Base-by-base conservation (phyloP, 345 rosid genomes). In the Sisymbrium altissimum region DNA sequence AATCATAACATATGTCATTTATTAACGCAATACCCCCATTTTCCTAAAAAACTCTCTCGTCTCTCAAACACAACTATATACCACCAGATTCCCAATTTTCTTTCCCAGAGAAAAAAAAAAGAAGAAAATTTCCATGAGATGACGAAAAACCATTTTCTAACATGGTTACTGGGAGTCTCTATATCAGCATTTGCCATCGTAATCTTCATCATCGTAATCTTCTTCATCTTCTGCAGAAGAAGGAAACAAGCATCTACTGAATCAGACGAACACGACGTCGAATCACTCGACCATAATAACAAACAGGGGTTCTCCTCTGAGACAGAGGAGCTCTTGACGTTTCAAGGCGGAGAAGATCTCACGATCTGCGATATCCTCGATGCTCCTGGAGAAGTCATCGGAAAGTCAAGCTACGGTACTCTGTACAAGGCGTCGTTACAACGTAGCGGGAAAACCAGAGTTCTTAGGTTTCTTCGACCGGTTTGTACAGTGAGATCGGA, bases 341-440 rank as follows among this genome's bases (percentile, higher is more conserved):
- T 94, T 63, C 83, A 44, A 15, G 93, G 93, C 10, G 97, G 95
- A 0, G 82, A 85, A 58, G 93, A 83, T 80, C 87, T 94, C 0
- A 88, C 93, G 23, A 87, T 86, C 38, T 71, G 74, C 56, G 97
- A 94, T 81, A 86, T 94, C 57, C 88, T 94, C 67, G 97, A 94
- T 30, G 96, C 98, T 58, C 97, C 98, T 0, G 98, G 98, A 4
- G 98, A 94, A 73, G 98, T 94, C 33, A 88, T 94, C 10, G 96
- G 97, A 18, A 94, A 94, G 64, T 89, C 98, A 59, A 86, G 81
- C 82, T 86, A 85, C 73, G 97, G 97, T 0, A 94, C 98, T 29
- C 74, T 91, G 61, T 91, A 94, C 84, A 89, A 85, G 78, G 98
- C 97, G 2, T 83, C 83, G 43, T 41, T 91, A 76, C 91, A 84